These are phyloP conservation scores for Amphibolis antarctica DNA, from an alignment of 106 monocot species.

Conservation along the genomic window DNA sequence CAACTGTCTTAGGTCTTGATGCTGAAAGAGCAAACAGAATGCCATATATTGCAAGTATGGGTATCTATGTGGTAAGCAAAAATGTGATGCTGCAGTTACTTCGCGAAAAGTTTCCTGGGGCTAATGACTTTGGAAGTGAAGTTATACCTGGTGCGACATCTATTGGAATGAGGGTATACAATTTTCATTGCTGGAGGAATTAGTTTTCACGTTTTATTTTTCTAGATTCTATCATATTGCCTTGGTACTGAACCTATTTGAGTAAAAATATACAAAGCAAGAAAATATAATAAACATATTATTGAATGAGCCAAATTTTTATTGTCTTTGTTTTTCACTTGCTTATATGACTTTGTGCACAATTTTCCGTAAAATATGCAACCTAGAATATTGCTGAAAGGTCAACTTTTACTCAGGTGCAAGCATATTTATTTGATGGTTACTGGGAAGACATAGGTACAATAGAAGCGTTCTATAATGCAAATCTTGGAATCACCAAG, in stretches of 20 bases:
- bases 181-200: not conserved
- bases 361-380: not conserved
- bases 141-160: slow-evolving; percentile 92
- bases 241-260: too few relatives aligned
- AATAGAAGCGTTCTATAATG: slow-evolving; percentile 98
- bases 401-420: slow-evolving; percentile 36
- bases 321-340: too few relatives aligned
- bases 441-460: slow-evolving; percentile 99
- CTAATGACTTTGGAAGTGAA: slow-evolving; percentile 98
- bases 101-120: slow-evolving; percentile 60
- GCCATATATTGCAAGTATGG: slow-evolving; percentile 98
- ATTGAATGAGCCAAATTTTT: too few relatives aligned
- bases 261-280: too few relatives aligned
- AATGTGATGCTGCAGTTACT: slow-evolving; percentile 80
- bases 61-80: slow-evolving; percentile 94
- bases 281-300: too few relatives aligned
- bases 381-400: not conserved
- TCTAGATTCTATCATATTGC: not conserved
- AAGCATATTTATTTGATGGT: slow-evolving; percentile 91
- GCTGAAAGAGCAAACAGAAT: slow-evolving; percentile 56
- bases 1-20: not conserved
- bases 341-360: not conserved
- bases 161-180: slow-evolving; percentile 72
- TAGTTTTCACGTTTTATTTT: not conserved
- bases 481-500: slow-evolving; percentile 94